Evolutionary conservation across 345 rosid species (phyloP), one percentile per base, ranked within the genome.

Genomic region (Salix dunnii): DNA sequence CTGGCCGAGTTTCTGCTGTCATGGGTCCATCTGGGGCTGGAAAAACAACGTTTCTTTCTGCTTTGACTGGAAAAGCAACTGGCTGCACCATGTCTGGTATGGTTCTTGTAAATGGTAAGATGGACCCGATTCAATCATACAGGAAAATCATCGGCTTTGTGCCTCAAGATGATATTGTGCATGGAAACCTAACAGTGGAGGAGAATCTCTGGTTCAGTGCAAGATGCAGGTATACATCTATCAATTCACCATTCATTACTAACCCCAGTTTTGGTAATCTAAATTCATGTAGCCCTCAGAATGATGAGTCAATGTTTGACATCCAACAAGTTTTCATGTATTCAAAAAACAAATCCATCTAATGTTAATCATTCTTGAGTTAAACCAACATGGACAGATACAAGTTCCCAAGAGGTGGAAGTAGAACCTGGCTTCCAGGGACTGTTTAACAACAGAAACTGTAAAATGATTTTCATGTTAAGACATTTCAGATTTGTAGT

Each of bases 1-100:
- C 98, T 74, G 98, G 97, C 17, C 86, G 92, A 80, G 97, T 96
- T 76, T 92, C 97, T 28, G 97, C 98, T 51, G 99, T 96, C 53
- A 96, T 94, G 98, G 99, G 98, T 68, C 98, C 99, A 49, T 96
- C 99, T 38, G 99, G 98, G 33, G 98, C 99, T 7, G 99, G 99
- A 49, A 96, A 96, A 82, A 92, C 99, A 11, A 96, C 99, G 31
- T 96, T 96, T 83, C 89, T 96, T 66, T 90, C 94, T 75, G 97
- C 99, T 84, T 83, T 96, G 80, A 91, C 93, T 20, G 99, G 99
- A 40, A 90, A 91, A 85, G 90, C 91, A 82, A 76, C 90, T 12
- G 99, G 94, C 67, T 94, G 99, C 84, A 78, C 74, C 55, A 86
- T 88, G 87, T 80, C 74, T 70, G 98, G 98, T 48, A 83, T 78